Evolutionary conservation across 768 basidiomycete genomes (phyloP).

Genomic region (Termitomyces sp.): DNA sequence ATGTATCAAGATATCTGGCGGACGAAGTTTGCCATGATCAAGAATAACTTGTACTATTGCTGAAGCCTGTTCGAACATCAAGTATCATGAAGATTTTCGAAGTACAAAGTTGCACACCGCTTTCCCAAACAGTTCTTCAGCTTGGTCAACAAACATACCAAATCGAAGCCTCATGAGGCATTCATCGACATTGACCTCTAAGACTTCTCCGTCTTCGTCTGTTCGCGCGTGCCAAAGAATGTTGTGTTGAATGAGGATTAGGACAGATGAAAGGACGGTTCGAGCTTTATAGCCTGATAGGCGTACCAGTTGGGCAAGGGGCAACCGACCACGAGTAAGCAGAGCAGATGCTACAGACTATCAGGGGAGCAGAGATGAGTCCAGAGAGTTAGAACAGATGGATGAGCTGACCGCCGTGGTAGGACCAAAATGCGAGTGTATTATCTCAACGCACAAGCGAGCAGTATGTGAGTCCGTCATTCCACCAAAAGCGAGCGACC

Average conservation of each 20-base stretch:
- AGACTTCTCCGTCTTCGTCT: slow-evolving; percentile 67
- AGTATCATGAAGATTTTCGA: not conserved
- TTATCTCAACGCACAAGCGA: slow-evolving; percentile 50
- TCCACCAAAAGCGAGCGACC: not conserved
- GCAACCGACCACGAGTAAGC: slow-evolving; percentile 80
- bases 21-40: slow-evolving; percentile 81
- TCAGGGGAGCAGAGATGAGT: not conserved
- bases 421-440: slow-evolving; percentile 54
- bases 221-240: slow-evolving; percentile 78
- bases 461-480: slow-evolving; percentile 58
- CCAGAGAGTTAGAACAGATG: not conserved
- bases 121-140: slow-evolving; percentile 65
- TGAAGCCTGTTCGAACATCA: slow-evolving; percentile 46
- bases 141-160: slow-evolving; percentile 74
- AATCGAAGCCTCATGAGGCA: slow-evolving; percentile 80
- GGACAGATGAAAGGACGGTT: slow-evolving; percentile 60
- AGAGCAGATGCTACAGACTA: slow-evolving; percentile 73
- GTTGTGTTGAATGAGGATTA: slow-evolving; percentile 89
- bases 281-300: slow-evolving; percentile 65
- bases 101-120: slow-evolving; percentile 42
- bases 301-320: slow-evolving; percentile 61
- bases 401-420: slow-evolving; percentile 50
- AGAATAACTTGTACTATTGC: slow-evolving; percentile 73
- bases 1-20: slow-evolving; percentile 59
- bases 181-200: slow-evolving; percentile 81